A percentile compares a stretch with the other conserved stretches of the same genome.
These are phyloP conservation scores for Microbotryum scabiosae DNA, from an alignment of 1,284 basidiomycete genomes.

Conservation along the genomic window DNA sequence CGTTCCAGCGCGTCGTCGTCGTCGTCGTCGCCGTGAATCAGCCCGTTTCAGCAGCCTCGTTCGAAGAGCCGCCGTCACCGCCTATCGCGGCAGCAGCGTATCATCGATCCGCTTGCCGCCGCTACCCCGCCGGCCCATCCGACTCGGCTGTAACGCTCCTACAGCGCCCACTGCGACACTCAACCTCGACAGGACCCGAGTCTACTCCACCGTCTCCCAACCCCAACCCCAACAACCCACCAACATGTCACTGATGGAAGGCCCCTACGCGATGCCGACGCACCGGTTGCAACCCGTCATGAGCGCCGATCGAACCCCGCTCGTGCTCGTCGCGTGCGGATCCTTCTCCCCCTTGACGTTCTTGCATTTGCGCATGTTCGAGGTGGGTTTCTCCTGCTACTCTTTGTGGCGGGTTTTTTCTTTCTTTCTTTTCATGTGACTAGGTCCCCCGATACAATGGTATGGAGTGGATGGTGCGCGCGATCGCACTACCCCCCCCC, in stretches of 20 bases:
- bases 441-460: too few relatives aligned
- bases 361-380: slow-evolving; percentile 39
- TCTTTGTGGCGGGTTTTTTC: not conserved
- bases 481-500: not conserved
- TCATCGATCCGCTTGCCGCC: too few relatives aligned
- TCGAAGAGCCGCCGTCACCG: too few relatives aligned
- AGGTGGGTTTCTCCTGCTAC: slow-evolving; percentile 24
- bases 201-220: not conserved
- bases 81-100: too few relatives aligned
- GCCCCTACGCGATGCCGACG: slow-evolving; percentile 23
- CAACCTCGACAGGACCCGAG: too few relatives aligned
- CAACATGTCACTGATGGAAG: slow-evolving; percentile 16
- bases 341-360: slow-evolving; percentile 37
- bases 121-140: not conserved
- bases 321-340: slow-evolving; percentile 38
- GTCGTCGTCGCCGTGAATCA: not conserved
- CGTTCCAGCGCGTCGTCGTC: not conserved
- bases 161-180: too few relatives aligned
- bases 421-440: too few relatives aligned
- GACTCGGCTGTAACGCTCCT: too few relatives aligned
- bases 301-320: slow-evolving; percentile 32
- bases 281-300: slow-evolving; percentile 15
- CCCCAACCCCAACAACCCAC: not conserved
- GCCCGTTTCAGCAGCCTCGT: too few relatives aligned
- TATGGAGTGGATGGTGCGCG: too few relatives aligned